Evolutionary conservation across 257 asterid genomes (phyloP), one percentile per base, ranked within the genome.

Genomic region (Buddleja alternifolia): DNA sequence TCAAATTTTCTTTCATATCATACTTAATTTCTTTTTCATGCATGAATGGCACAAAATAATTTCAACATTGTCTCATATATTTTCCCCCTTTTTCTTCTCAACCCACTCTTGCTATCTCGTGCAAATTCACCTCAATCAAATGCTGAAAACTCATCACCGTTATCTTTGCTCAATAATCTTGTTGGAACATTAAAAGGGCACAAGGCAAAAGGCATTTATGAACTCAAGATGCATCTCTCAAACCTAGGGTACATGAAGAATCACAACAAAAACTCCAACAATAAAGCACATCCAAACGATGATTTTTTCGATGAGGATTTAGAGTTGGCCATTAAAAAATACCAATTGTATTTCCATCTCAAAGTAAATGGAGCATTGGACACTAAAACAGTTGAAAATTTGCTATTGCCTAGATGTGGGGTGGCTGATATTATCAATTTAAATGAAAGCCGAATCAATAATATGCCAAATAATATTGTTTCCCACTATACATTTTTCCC

Each of bases 371-470:
- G 67, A 16, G 8, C 12, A 14, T 4, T 69, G 57, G 74, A 69
- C 47, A 7, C 29, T 16, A 4, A 15, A n/a, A 73, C 78, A 14
- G 40, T 66, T 0, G 9, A 19, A 36, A 73, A 20, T 8, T 19
- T 73, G 63, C 8, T 8, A 7, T 8, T 1, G n/a, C 68, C 74
- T 3, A 37, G 68, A 36, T 69, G 74, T 46, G 67, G 74, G 15
- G 34, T 69, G 4, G 39, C 67, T 4, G 70, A 65, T 20, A 4
- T 15, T 37, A 17, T 47, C 46, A 17, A 39, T 5, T 0, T 6
- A 14, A 16, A 23, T 11, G 7, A 0, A 10, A 69, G 10, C 8
- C 34, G 9, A 14, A 9, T 34, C 2, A 11, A 50, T 37, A 3
- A 8, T 6, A 46, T 69, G n/a, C n/a, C n/a, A n/a, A n/a, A n/a